Percentiles rank a stretch among this genome's conserved stretches.
phyloP scores from a whole-genome alignment of 129 eudicot species.

The Escallonia herrerae region DNA sequence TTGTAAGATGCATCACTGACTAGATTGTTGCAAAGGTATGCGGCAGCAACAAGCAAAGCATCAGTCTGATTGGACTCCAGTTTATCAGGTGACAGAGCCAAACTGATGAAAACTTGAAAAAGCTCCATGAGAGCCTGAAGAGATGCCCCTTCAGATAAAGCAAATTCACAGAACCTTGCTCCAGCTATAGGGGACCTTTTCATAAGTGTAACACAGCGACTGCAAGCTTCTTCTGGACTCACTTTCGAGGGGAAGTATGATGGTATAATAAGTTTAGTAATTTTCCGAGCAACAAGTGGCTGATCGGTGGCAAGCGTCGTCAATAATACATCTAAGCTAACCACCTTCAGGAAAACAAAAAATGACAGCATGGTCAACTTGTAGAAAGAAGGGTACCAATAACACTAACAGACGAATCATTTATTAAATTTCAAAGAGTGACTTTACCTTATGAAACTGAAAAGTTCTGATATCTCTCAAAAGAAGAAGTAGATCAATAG shows the following conservation, averaged over 20 bases:
- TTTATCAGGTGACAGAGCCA: constrained; percentile 40
- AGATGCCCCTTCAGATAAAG: constrained; percentile 69
- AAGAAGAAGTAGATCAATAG: constrained; percentile 67
- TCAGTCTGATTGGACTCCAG: constrained; percentile 42
- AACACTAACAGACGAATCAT: not conserved
- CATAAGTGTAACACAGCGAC: constrained; percentile 70
- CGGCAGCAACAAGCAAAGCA: constrained; percentile 62
- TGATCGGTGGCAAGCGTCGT: constrained; percentile 76
- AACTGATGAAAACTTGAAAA: constrained; percentile 35
- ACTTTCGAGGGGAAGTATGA: constrained; percentile 81
- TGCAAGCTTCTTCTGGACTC: constrained; percentile 69
- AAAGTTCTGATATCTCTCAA: constrained; percentile 57
- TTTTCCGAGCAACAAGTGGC: constrained; percentile 64
- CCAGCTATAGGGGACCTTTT: constrained; percentile 90
- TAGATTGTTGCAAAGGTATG: constrained; percentile 55
- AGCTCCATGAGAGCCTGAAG: constrained; percentile 49
- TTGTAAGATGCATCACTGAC: constrained; percentile 32
- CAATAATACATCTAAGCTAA: constrained; percentile 48
- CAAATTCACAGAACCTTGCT: constrained; percentile 90
- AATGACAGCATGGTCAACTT: not conserved
- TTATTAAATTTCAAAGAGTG: not conserved
- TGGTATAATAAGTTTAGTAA: constrained; percentile 85
- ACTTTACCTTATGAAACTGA: constrained; percentile 82
- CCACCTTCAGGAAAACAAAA: constrained; percentile 47
- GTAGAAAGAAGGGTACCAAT: not conserved